Evolutionary conservation across 495 filamentous ascomycete genomes (phyloP), one percentile per base, ranked within the genome.

Genomic region (Podospora pseudopauciseta): DNA sequence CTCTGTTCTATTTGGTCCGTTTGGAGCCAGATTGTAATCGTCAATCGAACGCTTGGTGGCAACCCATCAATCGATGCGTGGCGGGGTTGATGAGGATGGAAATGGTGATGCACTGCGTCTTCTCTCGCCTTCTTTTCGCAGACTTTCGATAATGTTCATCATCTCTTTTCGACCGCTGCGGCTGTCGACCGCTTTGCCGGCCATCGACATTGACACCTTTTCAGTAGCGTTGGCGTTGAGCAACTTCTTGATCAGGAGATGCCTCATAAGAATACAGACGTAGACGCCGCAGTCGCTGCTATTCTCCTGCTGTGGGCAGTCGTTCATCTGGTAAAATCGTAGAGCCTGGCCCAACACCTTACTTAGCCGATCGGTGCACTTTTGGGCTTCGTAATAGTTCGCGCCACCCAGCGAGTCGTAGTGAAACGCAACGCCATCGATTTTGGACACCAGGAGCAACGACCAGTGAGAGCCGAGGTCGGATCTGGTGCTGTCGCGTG

Each of bases 401-500:
- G 87, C 84, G 3, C 90, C 90, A 9, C 85, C 83, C n/a, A 98
- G 80, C 2, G 89, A 93, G 80, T 99, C 96, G 79, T 99, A 98
- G 82, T 98, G 95, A 77, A 99, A 98, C 3, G 94, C 91, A 28
- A 97, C 87, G 19, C 92, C 87, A 76, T 99, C 96, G 49, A 96
- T 86, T 53, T 93, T 85, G 28, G 89, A 91, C 58, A 99, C 94
- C 53, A 99, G 84, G 0, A 99, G 88, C 5, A 99, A 82, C 2
- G 92, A 96, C 96, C 96, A 99, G 78, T 99, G 96, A 2, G 88
- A 89, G 53, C 96, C 96, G 59, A 92, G 92, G 81, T 97, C 94
- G 23, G 93, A 88, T 64, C 89, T 82, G 32, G 82, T 85, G 63
- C 91, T 86, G 68, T 93, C 90, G 11, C 86, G 86, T 72, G 86